Base-by-base conservation (phyloP, 352 stramenopile genomes). In the Blastocystis sp. region DNA sequence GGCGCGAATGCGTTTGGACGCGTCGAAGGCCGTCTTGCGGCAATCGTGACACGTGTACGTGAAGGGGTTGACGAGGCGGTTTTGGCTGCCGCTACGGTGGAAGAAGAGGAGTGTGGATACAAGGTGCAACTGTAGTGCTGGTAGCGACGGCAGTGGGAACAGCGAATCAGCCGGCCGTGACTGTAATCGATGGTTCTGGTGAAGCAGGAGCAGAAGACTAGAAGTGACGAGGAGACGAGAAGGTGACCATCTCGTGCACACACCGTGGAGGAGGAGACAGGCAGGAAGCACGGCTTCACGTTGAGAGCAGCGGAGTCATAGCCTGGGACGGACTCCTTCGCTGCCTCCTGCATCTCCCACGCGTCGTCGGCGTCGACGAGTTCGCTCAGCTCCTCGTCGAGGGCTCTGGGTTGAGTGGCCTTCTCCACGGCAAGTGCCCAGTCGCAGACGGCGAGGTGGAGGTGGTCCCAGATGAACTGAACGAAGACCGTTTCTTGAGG, bases 1-100 rank as follows among this genome's bases (percentile, higher is more conserved):
- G 19, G 45, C 28, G 28, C 28, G 11, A 5, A 84, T 56, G 14
- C 23, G 17, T 41, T 43, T 41, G 40, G 45, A 17, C 2, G 52
- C 17, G 9, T 66, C 48, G 17, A 45, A 34, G 10, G 23, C 10
- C 14, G 19, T 52, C 53, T 84, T 84, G 19, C 60, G 17, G 45
- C 74, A 84, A 48, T 84, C 74, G 17, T 67, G 66, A 45, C 74
- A 84, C 14, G 59, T 45, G 61, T 84, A 84, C 23, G 34, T 28
- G 21, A 38, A 61, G 11, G 74, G 74, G 34, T 53, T 11, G 17
- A 67, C 48, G 5, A 28, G 52, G 14, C 56, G 65, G 17, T 28
- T 19, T 5, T 2, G 4, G 28, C 11, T 59, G 10, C 74, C 74
- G 48, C 74, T 84, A 28, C 43, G 14, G 56, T 81, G 11, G 1